A percentile compares a stretch with the other conserved stretches of the same genome.
These are phyloP conservation scores for Phytophthora syringae DNA, from an alignment of 352 stramenopile genomes.

Conservation along the genomic window DNA sequence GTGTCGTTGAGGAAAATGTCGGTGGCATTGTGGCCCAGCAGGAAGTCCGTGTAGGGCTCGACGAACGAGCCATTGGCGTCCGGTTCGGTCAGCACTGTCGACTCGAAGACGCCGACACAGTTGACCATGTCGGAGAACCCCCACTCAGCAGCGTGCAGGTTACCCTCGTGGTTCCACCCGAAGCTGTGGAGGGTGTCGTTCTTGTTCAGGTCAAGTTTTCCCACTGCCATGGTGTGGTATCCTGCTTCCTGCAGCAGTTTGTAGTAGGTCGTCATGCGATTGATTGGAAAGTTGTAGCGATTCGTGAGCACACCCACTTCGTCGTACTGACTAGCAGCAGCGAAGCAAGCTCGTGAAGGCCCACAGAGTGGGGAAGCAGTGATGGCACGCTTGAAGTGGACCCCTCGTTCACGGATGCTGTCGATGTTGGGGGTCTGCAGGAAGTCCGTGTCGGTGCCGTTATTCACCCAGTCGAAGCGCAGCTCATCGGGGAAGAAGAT, in stretches of 20 bases:
- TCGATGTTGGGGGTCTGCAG: conserved; percentile 41
- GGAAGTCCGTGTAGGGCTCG: conserved; percentile 43
- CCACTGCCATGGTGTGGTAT: conserved; percentile 43
- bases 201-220: conserved; percentile 44
- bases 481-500: conserved; percentile 45
- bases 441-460: conserved; percentile 39
- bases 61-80: conserved; percentile 36
- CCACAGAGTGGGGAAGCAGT: conserved; percentile 36
- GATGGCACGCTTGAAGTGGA: conserved; percentile 43
- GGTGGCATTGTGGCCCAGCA: conserved; percentile 32
- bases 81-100: conserved; percentile 17
- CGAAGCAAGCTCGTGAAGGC: conserved; percentile 39
- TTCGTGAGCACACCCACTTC: conserved; percentile 44
- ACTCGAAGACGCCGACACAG: conserved; percentile 41
- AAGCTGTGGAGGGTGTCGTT: conserved; percentile 44
- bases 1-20: conserved; percentile 36
- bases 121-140: conserved; percentile 45
- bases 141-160: conserved; percentile 31
- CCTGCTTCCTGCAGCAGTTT: conserved; percentile 38
- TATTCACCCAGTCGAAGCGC: conserved; percentile 46
- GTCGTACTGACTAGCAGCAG: conserved; percentile 37
- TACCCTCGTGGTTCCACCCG: conserved; percentile 35
- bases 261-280: conserved; percentile 29
- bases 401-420: conserved; percentile 34
- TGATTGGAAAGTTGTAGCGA: conserved; percentile 40